Evolutionary conservation across 805 yeast species (phyloP), one percentile per base, ranked within the genome.

Genomic region (Metschnikowia reukaufii): DNA sequence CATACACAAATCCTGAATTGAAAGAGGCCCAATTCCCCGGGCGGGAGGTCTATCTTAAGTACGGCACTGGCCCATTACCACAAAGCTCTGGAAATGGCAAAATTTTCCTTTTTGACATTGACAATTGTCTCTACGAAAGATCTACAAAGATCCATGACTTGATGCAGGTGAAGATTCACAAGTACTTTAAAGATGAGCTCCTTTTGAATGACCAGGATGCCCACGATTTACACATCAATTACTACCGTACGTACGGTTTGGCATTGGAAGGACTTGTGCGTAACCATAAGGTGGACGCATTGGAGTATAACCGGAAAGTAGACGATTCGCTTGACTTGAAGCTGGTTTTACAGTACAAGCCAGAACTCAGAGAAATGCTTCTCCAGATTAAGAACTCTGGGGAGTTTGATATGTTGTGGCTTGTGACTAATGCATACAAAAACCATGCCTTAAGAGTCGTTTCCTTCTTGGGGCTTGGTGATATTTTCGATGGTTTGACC

Each of bases 291-390:
- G 86, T 91, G 17, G 86, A 92, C 63, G 97, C 97, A 5, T 61
- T 92, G 65, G 94, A 88, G 55, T 92, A 92, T 68, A 92, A 92
- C 66, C 74, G 77, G 38, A 78, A 84, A 56, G 98, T 92, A 13
- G 99, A 92, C 67, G 99, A 92, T 63, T 83, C 97, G 0, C 73
- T 92, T 39, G 97, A 97, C 7, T 74, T 92, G 59, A 91, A 88
- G 49, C 71, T 78, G 42, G 84, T 90, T n/a, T 73, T 92, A 46
- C 65, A 71, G 41, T 95, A 91, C 37, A 81, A 85, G 55, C 65
- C 64, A 4, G 62, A 67, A 33, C 67, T 84, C 45, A 72, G 91
- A 50, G 65, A 74, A 20, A 66, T 81, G 76, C 66, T 86, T 36
- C 45, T 76, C 3, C 57, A 66, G 8, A 54, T 86, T 55, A 73